Evolutionary conservation across 2,329 filamentous ascomycete species (phyloP), one percentile per base, ranked within the genome.

Genomic region (Huntiella decipiens): DNA sequence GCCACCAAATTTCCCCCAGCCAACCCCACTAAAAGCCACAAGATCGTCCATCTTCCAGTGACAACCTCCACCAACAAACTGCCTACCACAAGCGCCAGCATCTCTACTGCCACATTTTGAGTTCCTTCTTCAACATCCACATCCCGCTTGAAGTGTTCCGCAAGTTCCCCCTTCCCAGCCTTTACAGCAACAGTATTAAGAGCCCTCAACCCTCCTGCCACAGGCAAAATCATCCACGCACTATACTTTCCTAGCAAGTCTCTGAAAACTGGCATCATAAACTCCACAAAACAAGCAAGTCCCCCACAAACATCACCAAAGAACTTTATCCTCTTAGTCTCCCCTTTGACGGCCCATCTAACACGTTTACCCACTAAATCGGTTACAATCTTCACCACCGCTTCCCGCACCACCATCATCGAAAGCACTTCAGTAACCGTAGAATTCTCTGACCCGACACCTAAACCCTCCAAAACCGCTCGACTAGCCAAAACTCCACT

Each of bases 51-150:
- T 47, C 77, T 75, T 42, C 78, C 75, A 44, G 81, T 74, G 16
- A 95, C 74, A 51, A 73, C 66, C 32, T 81, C 80, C 13, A 96
- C 82, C 11, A 94, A 77, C 2, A 93, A 50, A 41, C 79, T 91
- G 1, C 91, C 91, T 11, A 73, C 74, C 44, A 94, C 68, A 73
- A 96, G 86, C 2, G 91, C 91, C 32, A 94, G 51, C 19, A 96
- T 67, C 2, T 84, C 88, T 47, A 98, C 83, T 15, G 94, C 77
- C 0, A 88, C 96, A 62, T 96, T 91, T 63, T 96, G 91, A 53
- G 83, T 92, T 10, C 86, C 86, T 58, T 96, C 88, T 71, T 94
- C 78, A 47, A 88, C 87, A 62, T 95, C 96, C 47, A 98, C 68
- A 60, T 96, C 84, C 88, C 38, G 96, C 63, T 59, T 95, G 66